Conservation (phyloP, 2,329 filamentous ascomycete genomes). For the Botrytis sinoallii region DNA sequence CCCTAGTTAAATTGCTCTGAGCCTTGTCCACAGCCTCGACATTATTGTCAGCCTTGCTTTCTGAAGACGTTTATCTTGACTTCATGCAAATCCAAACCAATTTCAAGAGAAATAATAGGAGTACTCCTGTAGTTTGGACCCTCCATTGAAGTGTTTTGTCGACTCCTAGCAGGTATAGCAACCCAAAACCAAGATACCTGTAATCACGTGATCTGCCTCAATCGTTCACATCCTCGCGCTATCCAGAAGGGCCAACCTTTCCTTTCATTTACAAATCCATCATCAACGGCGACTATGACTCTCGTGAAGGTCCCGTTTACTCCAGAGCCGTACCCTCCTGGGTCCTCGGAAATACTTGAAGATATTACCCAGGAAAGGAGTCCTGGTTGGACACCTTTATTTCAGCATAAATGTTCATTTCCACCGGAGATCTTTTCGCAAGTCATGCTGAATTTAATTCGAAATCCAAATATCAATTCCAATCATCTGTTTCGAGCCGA, state of each 20-base stretch:
- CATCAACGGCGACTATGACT: conserved; percentile 19
- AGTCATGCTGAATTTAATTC: conserved; percentile 71
- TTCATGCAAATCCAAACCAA: neutral
- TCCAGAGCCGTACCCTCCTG: conserved; percentile 34
- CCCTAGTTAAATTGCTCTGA: conserved; percentile 1
- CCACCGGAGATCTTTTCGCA: conserved; percentile 58
- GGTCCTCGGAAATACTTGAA: conserved; percentile 38
- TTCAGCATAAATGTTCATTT: conserved; percentile 59
- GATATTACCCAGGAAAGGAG: conserved; percentile 36
- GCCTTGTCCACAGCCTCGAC: neutral
- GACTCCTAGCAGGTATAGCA: neutral
- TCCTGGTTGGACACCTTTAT: conserved; percentile 52
- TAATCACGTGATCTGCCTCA: neutral
- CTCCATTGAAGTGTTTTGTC: too few species aligned
- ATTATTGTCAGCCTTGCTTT: conserved; percentile 9
- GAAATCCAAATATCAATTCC: conserved; percentile 77
- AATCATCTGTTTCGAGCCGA: conserved; percentile 76
- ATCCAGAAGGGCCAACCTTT: neutral
- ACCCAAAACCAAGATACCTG: accelerated
- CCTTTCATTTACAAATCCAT: neutral
- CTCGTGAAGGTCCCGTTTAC: conserved; percentile 16
- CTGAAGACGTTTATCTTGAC: neutral
- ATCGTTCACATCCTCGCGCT: neutral
- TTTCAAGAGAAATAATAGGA: neutral
- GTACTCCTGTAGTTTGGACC: too few species aligned